Conservation (phyloP, 2,329 filamentous ascomycete species). For the Calonectria leucothoes region DNA sequence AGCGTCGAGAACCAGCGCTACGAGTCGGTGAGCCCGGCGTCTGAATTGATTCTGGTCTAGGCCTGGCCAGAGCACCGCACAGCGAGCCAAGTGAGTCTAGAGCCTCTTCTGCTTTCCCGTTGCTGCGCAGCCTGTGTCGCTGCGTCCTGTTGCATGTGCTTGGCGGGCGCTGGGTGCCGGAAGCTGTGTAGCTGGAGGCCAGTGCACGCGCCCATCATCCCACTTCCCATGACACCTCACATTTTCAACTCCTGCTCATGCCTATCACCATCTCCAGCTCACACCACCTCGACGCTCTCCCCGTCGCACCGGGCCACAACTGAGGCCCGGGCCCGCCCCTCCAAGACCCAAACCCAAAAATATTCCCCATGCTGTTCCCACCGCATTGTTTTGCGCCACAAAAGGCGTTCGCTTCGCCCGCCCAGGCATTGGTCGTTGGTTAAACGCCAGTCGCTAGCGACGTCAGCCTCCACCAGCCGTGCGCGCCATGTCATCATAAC, state of each 20-base stretch:
- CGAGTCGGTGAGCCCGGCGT: not conserved
- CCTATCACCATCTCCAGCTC: not conserved
- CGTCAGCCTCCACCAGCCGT: slow-evolving; percentile 14
- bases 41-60: not conserved
- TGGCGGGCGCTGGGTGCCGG: not conserved
- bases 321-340: not conserved
- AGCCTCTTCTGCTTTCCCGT: not conserved
- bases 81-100: not conserved
- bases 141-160: not conserved
- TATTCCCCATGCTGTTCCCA: not conserved
- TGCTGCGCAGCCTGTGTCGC: not conserved
- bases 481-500: slow-evolving; percentile 14
- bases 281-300: not conserved
- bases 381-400: slow-evolving; percentile 11
- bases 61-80: not conserved
- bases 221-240: not conserved
- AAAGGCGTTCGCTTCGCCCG: not conserved
- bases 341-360: not conserved
- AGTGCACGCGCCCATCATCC: not conserved
- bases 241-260: not conserved
- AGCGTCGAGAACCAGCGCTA: not conserved
- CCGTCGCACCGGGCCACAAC: not conserved
- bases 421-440: slow-evolving; percentile 2
- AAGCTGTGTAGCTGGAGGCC: not conserved
- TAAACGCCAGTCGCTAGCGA: not conserved